Evolutionary conservation across 2,329 filamentous ascomycete genomes (phyloP).

Genomic region (Trichoderma asperellum): DNA sequence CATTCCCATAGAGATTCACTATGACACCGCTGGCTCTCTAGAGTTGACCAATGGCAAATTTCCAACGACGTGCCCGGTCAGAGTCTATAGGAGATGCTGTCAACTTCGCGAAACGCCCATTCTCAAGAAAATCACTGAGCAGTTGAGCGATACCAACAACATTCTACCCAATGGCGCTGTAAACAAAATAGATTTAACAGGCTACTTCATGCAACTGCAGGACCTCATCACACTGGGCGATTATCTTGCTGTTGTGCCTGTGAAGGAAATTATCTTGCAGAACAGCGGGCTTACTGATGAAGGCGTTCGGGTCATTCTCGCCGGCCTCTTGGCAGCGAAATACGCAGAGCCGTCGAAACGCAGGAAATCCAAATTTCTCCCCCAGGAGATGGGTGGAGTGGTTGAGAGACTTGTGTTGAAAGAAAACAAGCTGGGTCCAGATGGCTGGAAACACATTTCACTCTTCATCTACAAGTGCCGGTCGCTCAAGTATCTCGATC

Average conservation of each 20-base stretch:
- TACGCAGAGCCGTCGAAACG: conserved; percentile 59
- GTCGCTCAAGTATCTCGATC: conserved; percentile 81
- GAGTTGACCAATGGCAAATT: conserved; percentile 40
- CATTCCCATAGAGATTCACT: conserved; percentile 80
- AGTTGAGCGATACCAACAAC: conserved; percentile 74
- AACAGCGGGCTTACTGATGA: conserved; percentile 87
- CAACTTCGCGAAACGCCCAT: conserved; percentile 92
- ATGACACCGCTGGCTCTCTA: conserved; percentile 66
- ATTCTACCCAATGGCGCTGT: conserved; percentile 73
- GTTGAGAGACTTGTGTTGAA: conserved; percentile 87
- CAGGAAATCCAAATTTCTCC: conserved; percentile 50
- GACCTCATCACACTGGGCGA: conserved; percentile 89
- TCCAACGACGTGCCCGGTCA: conserved; percentile 86
- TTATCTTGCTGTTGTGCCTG: conserved; percentile 90
- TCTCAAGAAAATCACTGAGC: conserved; percentile 87
- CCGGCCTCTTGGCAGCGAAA: conserved; percentile 81
- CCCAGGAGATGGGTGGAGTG: conserved; percentile 65
- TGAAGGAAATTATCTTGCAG: conserved; percentile 83
- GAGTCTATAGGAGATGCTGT: conserved; percentile 93
- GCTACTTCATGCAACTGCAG: conserved; percentile 79
- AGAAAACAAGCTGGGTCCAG: conserved; percentile 84
- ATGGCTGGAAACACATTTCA: conserved; percentile 90
- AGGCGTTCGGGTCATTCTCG: conserved; percentile 81
- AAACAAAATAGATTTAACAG: conserved; percentile 79
- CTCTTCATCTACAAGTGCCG: conserved; percentile 89